Evolutionary conservation across 371 early-diverging fungal species (phyloP).

Genomic region (Apophysomyces elegans): DNA sequence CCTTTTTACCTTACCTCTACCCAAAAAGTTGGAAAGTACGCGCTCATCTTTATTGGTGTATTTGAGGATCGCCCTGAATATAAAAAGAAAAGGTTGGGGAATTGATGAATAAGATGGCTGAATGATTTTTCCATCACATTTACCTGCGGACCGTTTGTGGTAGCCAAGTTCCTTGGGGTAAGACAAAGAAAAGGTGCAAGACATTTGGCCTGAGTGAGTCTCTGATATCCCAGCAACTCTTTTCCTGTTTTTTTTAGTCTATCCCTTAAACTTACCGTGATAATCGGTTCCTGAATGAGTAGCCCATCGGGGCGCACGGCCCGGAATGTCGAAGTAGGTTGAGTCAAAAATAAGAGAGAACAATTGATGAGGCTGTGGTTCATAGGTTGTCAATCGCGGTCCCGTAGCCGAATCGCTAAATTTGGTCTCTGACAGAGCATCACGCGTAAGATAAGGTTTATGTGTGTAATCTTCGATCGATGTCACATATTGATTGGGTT

Average conservation of each 20-base stretch:
- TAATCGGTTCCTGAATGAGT: conserved; percentile 92
- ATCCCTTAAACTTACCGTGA: conserved; percentile 57
- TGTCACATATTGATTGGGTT: conserved; percentile 49
- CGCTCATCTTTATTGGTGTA: conserved; percentile 77
- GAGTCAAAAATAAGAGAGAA: conserved; percentile 81
- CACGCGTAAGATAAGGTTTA: conserved; percentile 79
- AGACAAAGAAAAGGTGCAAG: not conserved
- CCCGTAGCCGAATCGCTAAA: conserved; percentile 57
- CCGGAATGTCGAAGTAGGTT: conserved; percentile 89
- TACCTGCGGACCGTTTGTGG: conserved; percentile 89
- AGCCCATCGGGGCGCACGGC: conserved; percentile 91
- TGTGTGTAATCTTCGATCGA: conserved; percentile 83
- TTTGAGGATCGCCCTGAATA: conserved; percentile 68
- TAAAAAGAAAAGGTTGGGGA: not conserved
- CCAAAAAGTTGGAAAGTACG: conserved; percentile 89
- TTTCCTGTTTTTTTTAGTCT: no score
- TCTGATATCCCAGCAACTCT: no score
- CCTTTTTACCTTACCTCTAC: conserved; percentile 64
- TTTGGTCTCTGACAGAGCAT: conserved; percentile 53
- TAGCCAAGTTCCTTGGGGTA: conserved; percentile 80
- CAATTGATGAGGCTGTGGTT: conserved; percentile 78
- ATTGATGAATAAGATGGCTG: no score
- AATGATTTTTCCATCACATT: not conserved
- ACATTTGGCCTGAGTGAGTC: no score
- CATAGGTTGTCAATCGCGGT: conserved; percentile 65